Evolutionary conservation across 805 yeast species (phyloP).

Genomic region (Candida maltosa): DNA sequence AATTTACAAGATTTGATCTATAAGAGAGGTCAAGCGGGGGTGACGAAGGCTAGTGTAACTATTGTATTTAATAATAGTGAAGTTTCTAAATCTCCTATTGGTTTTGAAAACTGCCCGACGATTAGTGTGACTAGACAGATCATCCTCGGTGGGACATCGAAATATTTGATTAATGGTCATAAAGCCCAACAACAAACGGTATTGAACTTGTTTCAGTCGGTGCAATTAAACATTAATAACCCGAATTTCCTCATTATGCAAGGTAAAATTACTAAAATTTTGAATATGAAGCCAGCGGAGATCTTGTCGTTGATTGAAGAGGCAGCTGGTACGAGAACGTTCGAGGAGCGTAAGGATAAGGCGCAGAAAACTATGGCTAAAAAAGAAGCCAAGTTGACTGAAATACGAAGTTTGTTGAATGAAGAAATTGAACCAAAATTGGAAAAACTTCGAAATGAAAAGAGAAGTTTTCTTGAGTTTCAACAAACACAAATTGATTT

Average conservation of each 20-base stretch:
- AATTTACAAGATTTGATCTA: conserved; percentile 91
- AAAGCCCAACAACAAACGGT: conserved; percentile 94
- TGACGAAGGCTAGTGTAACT: conserved; percentile 94
- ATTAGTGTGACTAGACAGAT: conserved; percentile 92
- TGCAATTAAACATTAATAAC: conserved; percentile 92
- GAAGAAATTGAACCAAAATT: conserved; percentile 95
- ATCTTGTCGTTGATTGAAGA: conserved; percentile 90
- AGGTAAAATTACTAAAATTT: conserved; percentile 94
- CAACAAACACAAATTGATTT: conserved; percentile 81
- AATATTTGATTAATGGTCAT: conserved; percentile 92
- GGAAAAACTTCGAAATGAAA: conserved; percentile 75
- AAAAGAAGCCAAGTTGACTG: conserved; percentile 80
- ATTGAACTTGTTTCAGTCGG: conserved; percentile 84
- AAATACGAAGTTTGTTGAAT: conserved; percentile 64
- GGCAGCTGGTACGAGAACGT: conserved; percentile 96
- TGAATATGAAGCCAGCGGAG: conserved; percentile 93
- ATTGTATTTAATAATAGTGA: conserved; percentile 91
- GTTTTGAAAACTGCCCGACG: conserved; percentile 71
- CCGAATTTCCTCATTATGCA: conserved; percentile 98
- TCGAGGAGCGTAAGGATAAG: conserved; percentile 87
- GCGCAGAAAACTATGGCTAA: conserved; percentile 90
- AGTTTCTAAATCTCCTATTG: conserved; percentile 74
- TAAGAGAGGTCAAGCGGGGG: conserved; percentile 97
- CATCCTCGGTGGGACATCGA: conserved; percentile 85
- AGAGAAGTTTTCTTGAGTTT: conserved; percentile 76